Conservation (phyloP, 768 basidiomycete genomes). For the Pleurotus platypus region DNA sequence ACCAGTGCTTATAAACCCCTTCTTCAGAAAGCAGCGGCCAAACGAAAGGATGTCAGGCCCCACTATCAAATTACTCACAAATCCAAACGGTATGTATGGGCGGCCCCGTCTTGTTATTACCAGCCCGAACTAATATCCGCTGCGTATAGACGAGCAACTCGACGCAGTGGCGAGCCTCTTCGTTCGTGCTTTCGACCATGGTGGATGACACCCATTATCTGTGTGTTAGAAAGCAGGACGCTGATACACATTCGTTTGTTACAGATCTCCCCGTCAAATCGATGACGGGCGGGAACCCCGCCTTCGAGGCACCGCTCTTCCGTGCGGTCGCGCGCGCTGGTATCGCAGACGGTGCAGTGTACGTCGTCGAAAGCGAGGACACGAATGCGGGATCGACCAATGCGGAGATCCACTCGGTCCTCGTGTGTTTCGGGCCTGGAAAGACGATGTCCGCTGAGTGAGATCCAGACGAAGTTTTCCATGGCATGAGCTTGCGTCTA, state of each 20-base stretch:
- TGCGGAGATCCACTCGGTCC: background rate
- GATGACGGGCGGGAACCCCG: background rate
- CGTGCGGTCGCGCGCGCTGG: background rate
- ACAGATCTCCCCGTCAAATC: background rate
- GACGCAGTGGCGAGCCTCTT: background rate
- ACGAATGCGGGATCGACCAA: background rate
- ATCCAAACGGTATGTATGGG: too few relatives aligned
- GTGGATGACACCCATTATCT: background rate
- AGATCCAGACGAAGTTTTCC: background rate
- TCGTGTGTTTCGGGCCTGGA: background rate
- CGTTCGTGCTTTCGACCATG: constrained; percentile 1
- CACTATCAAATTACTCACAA: too few relatives aligned
- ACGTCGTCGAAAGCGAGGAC: background rate
- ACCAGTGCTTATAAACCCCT: too few relatives aligned
- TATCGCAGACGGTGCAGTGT: background rate
- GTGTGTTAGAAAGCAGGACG: background rate
- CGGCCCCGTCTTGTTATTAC: too few relatives aligned
- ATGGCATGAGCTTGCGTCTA: too few relatives aligned
- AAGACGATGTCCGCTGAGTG: background rate
- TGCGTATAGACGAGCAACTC: background rate
- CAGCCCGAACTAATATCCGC: too few relatives aligned
- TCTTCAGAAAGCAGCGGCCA: too few relatives aligned
- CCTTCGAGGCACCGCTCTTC: background rate
- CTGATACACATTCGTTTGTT: background rate
- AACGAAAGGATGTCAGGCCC: too few relatives aligned